These are phyloP conservation scores for Leccinum incarnatum DNA, from an alignment of 768 basidiomycete species.

Conservation along the genomic window DNA sequence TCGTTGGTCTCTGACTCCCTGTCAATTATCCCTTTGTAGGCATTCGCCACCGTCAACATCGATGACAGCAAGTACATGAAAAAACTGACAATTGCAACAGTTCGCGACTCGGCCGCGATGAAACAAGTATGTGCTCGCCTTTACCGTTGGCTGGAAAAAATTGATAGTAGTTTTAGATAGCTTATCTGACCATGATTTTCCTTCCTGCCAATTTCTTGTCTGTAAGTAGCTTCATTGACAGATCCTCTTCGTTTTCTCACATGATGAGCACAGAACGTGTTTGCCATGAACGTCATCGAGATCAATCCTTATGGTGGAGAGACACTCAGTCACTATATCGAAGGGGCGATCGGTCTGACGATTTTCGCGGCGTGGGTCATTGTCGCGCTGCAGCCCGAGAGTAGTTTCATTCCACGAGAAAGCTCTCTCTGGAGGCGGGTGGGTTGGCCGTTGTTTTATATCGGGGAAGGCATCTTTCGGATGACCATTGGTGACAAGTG, in stretches of 20 bases:
- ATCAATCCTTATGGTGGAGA: constrained; percentile 30
- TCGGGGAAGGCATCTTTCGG: background rate
- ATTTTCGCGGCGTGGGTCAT: constrained; percentile 52
- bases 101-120: constrained; percentile 42
- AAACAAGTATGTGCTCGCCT: constrained; percentile 26
- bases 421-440: constrained; percentile 19
- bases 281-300: constrained; percentile 55
- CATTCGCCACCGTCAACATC: constrained; percentile 59
- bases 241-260: background rate
- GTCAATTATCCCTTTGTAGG: constrained; percentile 32
- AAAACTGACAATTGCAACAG: constrained; percentile 44
- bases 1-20: background rate
- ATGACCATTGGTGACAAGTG: background rate
- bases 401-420: constrained; percentile 16
- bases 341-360: constrained; percentile 45
- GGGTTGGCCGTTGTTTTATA: constrained; percentile 21
- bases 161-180: constrained; percentile 16
- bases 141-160: background rate
- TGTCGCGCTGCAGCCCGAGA: constrained; percentile 46
- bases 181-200: constrained; percentile 61
- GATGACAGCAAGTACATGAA: constrained; percentile 52
- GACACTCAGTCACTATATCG: constrained; percentile 40
- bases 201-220: constrained; percentile 50
- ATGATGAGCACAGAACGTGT: constrained; percentile 39
- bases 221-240: constrained; percentile 13